These are phyloP conservation scores for Benincasa hispida DNA, from an alignment of 306 rosid genomes.

Conservation along the genomic window DNA sequence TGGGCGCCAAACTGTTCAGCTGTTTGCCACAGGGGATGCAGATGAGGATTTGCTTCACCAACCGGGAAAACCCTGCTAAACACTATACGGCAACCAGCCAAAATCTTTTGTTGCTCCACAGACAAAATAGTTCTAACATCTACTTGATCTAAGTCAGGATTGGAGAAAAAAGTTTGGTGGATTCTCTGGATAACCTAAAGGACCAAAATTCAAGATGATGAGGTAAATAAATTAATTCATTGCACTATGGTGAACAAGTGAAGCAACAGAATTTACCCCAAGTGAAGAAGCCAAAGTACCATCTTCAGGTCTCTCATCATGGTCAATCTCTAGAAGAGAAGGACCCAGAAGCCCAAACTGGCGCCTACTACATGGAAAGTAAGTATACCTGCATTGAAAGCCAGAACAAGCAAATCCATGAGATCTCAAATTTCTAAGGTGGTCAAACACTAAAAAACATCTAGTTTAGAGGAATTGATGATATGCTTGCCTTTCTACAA, in stretches of 20 bases:
- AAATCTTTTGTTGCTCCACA: slow-evolving; percentile 69
- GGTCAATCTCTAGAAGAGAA: slow-evolving; percentile 90
- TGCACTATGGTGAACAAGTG: background rate
- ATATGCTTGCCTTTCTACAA: slow-evolving; percentile 73
- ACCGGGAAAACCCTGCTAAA: slow-evolving; percentile 95
- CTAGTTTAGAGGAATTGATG: background rate
- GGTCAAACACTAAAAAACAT: background rate
- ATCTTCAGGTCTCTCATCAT: slow-evolving; percentile 86
- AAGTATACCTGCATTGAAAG: slow-evolving; percentile 54
- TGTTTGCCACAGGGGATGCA: slow-evolving; percentile 90
- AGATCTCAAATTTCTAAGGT: background rate
- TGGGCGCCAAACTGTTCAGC: slow-evolving; percentile 97
- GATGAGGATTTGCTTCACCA: slow-evolving; percentile 82
- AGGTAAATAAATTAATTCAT: background rate
- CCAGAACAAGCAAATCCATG: background rate
- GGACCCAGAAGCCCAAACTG: slow-evolving; percentile 95
- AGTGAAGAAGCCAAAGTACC: slow-evolving; percentile 88
- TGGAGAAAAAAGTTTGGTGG: slow-evolving; percentile 69
- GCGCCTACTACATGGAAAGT: slow-evolving; percentile 95
- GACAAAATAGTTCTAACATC: slow-evolving; percentile 94
- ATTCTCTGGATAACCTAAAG: slow-evolving; percentile 78
- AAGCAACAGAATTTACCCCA: slow-evolving; percentile 38
- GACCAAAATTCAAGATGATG: slow-evolving; percentile 14
- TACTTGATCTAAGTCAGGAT: slow-evolving; percentile 59
- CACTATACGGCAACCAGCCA: slow-evolving; percentile 77